Conservation (phyloP, 164 flowering plant genomes). For the Cinnamomum chago region DNA sequence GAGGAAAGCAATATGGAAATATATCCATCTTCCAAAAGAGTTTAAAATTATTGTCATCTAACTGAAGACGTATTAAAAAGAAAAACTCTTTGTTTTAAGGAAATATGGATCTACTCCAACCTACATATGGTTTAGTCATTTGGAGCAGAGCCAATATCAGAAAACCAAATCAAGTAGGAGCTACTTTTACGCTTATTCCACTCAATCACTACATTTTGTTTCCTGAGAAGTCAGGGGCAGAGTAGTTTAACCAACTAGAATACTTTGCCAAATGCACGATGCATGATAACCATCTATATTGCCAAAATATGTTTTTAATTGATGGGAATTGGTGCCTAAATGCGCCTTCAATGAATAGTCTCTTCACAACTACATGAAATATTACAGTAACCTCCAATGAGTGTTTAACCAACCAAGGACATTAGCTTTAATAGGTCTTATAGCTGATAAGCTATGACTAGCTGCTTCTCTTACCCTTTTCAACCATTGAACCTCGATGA, state of each 20-base stretch:
- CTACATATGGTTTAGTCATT: background rate
- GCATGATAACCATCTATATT: background rate
- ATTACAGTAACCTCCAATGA: background rate
- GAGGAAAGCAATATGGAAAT: background rate
- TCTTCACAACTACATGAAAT: background rate
- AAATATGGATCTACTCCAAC: too few species aligned
- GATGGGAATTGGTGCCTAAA: background rate
- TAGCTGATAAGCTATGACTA: too few species aligned
- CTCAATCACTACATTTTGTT: background rate
- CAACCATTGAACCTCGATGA: conserved; percentile 40
- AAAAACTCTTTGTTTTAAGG: background rate
- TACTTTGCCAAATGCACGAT: background rate
- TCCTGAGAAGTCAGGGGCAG: background rate
- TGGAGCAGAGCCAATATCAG: background rate
- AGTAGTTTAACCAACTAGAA: background rate
- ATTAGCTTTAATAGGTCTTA: too few species aligned
- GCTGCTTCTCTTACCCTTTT: conserved; percentile 29
- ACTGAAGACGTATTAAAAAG: background rate
- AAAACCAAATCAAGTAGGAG: background rate
- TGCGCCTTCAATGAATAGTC: background rate
- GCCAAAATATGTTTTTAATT: background rate
- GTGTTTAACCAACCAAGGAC: background rate
- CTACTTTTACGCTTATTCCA: background rate
- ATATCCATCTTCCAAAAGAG: background rate
- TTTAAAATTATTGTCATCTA: background rate